phyloP scores from a whole-genome alignment of 1,139 yeast genomes.

The Yamadazyma atlantica region DNA sequence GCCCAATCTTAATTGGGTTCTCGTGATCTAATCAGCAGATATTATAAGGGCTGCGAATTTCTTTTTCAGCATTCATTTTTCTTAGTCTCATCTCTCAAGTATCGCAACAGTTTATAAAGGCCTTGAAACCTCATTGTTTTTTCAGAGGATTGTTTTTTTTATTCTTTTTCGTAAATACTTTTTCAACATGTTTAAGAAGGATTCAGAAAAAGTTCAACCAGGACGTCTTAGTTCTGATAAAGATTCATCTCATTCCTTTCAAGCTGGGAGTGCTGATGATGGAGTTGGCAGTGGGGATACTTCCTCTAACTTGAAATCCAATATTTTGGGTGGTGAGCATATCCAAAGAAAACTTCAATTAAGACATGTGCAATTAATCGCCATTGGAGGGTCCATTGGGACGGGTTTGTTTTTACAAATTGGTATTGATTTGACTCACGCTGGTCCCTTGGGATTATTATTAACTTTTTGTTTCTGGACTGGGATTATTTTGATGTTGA shows the following conservation, averaged over 20 bases:
- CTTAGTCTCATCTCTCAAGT: too few species aligned
- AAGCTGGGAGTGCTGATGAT: not conserved
- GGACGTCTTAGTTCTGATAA: not conserved
- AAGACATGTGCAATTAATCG: conserved; percentile 35
- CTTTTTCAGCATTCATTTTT: too few species aligned
- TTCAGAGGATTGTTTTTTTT: too few species aligned
- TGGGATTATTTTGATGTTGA: conserved; percentile 55
- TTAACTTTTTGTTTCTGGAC: conserved; percentile 46
- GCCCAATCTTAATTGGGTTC: too few species aligned
- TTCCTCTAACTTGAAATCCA: not conserved
- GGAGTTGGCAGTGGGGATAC: not conserved
- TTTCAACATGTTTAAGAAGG: conserved; percentile 1
- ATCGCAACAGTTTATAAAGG: too few species aligned
- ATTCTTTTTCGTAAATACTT: too few species aligned
- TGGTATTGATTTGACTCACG: conserved; percentile 40
- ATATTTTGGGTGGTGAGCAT: conserved; percentile 6
- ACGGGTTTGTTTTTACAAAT: conserved; percentile 33
- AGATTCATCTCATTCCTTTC: conserved; percentile 1
- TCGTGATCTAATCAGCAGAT: too few species aligned
- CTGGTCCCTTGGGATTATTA: conserved; percentile 50
- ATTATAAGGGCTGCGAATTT: too few species aligned
- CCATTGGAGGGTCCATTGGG: conserved; percentile 37
- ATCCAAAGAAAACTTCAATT: conserved; percentile 15
- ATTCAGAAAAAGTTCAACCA: not conserved
- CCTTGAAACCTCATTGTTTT: too few species aligned